Evolutionary conservation across 108 stramenopile genomes (phyloP), one percentile per base, ranked within the genome.

Genomic region (Cylindrotheca closterium): DNA sequence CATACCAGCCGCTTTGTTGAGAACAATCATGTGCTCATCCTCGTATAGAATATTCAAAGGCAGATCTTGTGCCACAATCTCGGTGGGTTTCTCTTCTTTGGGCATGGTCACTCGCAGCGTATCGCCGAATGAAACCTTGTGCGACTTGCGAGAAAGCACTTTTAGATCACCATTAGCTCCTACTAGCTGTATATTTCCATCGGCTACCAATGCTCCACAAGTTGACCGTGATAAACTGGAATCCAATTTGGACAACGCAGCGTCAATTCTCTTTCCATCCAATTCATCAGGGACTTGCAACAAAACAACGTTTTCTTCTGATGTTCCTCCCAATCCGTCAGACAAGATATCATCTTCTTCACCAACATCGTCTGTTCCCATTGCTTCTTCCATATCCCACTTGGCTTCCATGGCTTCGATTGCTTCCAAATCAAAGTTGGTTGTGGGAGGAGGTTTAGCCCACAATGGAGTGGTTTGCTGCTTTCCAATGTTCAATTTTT

Each of bases 1-100:
- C 92, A 98, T 96, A 32, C 89, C 93, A 18, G 93, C 93, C 25
- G 87, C 81, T 73, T 98, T 98, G 67, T 93, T 94, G 21, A 96
- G 53, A 4, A 91, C 95, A 66, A 96, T 82, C 78, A 96, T 88
- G 65, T 94, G 81, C 48, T 93, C 91, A 68, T 98, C 97, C 67
- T 98, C 97, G 58, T 78, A 96, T 30, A 96, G 23, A 49, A 98
- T 85, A 45, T 91, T 75, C 34, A 98, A 67, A 1, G 91, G 82
- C 32, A 95, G 37, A 33, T 95, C 74, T 68, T 95, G 84, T 45
- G 93, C 63, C 22, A 86, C 51, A 29, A 94, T 91, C 55, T 88
- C 85, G 3, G 77, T 77, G 0, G 88, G 83, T 48, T 56, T 25
- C 56, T 79, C 74, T 19, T 70, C 55, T 1, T 55, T 23, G 0